Base-by-base conservation (phyloP, 345 rosid species). In the Turnera subulata region DNA sequence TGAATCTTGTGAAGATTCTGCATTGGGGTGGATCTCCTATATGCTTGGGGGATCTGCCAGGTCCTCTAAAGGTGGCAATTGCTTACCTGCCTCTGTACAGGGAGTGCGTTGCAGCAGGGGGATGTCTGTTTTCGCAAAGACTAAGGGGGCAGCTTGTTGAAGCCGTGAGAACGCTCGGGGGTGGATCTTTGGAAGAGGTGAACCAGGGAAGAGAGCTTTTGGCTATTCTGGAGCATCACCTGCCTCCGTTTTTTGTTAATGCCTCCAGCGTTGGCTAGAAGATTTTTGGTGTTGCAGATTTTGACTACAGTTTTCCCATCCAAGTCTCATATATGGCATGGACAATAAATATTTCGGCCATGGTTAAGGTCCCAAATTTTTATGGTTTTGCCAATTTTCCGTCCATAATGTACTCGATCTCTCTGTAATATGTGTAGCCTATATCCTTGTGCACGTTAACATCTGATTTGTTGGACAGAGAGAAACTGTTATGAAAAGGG, bases 101-200 rank as follows among this genome's bases (percentile, higher is more conserved):
- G 72, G 96, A 89, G 63, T 84, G 88, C 59, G 46, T 81, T 10
- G 71, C 68, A 46, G 84, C 75, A 4, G 82, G 83, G 46, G 96
- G 95, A 44, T 22, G 35, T 50, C 59, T 93, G 61, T 65, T 93
- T 9, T 77, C 99, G 0, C 97, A 93, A 26, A 86, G 73, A 71
- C 72, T 85, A 53, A 81, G 94, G 26, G 99, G 97, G 24, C 94
- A 83, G 75, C 96, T 93, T 23, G 77, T 87, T 4, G 94, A 82
- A 78, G 91, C 96, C 0, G 86, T 65, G 35, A 73, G 66, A 67
- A 84, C 82, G 80, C 95, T 93, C 33, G 86, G 89, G 57, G 91
- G 86, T 12, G 76, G 45, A 12, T 67, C 72, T 19, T 65, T 76
- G 43, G 82, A 80, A 33, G 80, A 73, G 63, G 73, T 71, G 63